Evolutionary conservation across 2,329 filamentous ascomycete species (phyloP).

Genomic region (Xylariaceae sp.): DNA sequence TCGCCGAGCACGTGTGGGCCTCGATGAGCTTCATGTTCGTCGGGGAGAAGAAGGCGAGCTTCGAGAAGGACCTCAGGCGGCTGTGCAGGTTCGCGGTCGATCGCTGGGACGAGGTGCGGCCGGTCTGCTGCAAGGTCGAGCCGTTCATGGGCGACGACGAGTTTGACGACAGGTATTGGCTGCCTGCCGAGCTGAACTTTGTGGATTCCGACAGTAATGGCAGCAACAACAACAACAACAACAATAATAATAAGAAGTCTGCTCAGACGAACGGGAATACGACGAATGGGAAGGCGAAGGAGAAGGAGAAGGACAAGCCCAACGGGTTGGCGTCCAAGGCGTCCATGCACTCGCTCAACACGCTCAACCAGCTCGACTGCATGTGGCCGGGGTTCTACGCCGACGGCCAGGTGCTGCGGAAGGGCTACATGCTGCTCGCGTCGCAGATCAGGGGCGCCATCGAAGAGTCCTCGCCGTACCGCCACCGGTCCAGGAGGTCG

Average conservation of each 20-base stretch:
- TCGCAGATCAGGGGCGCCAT: constrained; percentile 8
- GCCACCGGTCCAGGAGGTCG: constrained; percentile 3
- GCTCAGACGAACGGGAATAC: too few species aligned
- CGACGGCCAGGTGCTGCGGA: constrained; percentile 10
- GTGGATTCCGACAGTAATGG: constrained; percentile 6
- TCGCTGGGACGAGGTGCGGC: constrained; percentile 7
- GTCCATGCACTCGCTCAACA: constrained; percentile 6
- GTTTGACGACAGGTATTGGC: constrained; percentile 9
- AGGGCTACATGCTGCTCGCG: constrained; percentile 15
- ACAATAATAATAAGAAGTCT: too few species aligned
- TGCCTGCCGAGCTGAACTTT: constrained; percentile 11
- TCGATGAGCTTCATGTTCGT: constrained; percentile 1
- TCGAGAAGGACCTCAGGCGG: background rate
- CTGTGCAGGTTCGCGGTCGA: constrained; percentile 6
- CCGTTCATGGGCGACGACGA: constrained; percentile 5
- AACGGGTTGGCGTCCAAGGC: constrained; percentile 7
- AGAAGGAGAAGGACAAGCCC: background rate
- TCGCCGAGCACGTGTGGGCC: constrained; percentile 1
- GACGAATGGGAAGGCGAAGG: too few species aligned
- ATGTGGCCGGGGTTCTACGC: constrained; percentile 15
- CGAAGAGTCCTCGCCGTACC: constrained; percentile 3
- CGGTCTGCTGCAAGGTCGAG: constrained; percentile 13
- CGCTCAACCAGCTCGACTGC: constrained; percentile 6
- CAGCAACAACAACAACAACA: background rate
- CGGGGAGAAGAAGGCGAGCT: background rate